phyloP scores from a whole-genome alignment of 2,329 filamentous ascomycete genomes.

The Colletotrichum salicis region DNA sequence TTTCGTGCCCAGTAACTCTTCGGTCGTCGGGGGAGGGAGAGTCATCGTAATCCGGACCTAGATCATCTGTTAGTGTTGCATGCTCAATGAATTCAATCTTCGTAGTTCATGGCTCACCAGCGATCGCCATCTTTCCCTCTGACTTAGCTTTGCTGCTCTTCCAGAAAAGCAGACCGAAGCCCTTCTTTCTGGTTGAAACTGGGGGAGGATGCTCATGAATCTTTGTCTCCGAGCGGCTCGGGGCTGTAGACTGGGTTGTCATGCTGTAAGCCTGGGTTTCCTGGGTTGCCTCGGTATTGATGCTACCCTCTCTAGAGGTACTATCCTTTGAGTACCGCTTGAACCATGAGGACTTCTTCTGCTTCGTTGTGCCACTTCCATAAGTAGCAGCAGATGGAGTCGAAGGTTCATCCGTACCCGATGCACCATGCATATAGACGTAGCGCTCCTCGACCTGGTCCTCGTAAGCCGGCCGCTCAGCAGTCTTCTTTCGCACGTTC shows the following conservation, averaged over 20 bases:
- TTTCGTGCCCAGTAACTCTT: constrained; percentile 36
- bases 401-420: constrained; percentile 36
- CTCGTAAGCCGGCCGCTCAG: constrained; percentile 1
- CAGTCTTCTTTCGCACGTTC: constrained; percentile 54
- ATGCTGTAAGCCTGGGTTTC: constrained; percentile 33
- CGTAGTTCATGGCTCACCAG: constrained; percentile 48
- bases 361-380: constrained; percentile 43
- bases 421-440: constrained; percentile 40
- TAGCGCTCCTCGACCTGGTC: constrained; percentile 38
- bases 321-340: constrained; percentile 56
- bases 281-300: constrained; percentile 24
- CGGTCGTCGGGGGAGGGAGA: constrained; percentile 39
- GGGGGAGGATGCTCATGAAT: background rate
- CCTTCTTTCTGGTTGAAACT: constrained; percentile 53
- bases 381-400: constrained; percentile 36
- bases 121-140: constrained; percentile 55
- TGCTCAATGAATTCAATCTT: background rate
- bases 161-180: constrained; percentile 67
- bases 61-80: constrained; percentile 34
- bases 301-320: constrained; percentile 36
- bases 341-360: constrained; percentile 64
- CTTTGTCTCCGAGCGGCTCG: constrained; percentile 29
- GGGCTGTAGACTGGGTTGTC: constrained; percentile 32
- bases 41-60: constrained; percentile 48
- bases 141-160: constrained; percentile 58